Evolutionary conservation across 805 yeast species (phyloP).

Genomic region (Ogataea pini): DNA sequence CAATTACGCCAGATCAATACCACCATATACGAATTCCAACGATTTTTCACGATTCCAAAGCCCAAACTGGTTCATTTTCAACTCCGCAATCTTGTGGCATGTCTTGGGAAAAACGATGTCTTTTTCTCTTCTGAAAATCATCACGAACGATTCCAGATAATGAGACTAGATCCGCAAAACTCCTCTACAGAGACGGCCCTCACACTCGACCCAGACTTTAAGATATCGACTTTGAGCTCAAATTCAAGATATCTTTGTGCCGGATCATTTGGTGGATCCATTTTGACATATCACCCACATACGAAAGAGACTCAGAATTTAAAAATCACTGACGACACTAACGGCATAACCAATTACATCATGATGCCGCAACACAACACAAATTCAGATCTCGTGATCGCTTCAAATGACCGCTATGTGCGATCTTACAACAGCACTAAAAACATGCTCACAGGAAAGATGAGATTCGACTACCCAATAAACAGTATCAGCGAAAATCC

Average conservation of each 20-base stretch:
- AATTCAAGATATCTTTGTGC: slow-evolving; percentile 44
- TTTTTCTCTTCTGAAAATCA: slow-evolving; percentile 25
- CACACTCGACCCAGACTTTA: slow-evolving; percentile 27
- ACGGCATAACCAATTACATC: slow-evolving; percentile 56
- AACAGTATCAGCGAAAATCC: slow-evolving; percentile 51
- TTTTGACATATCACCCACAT: slow-evolving; percentile 39
- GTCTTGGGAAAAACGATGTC: slow-evolving; percentile 33
- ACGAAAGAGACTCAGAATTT: slow-evolving; percentile 36
- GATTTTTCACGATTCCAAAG: slow-evolving; percentile 44
- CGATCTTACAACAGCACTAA: slow-evolving; percentile 41
- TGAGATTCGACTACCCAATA: slow-evolving; percentile 46
- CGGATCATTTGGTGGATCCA: slow-evolving; percentile 58
- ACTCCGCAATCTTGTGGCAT: slow-evolving; percentile 51
- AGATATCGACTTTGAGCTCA: slow-evolving; percentile 51
- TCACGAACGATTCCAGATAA: slow-evolving; percentile 29
- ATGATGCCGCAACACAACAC: slow-evolving; percentile 33
- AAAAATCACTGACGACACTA: slow-evolving; percentile 41
- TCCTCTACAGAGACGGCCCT: slow-evolving; percentile 22
- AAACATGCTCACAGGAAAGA: slow-evolving; percentile 17
- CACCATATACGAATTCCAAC: slow-evolving; percentile 41
- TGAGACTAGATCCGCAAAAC: slow-evolving; percentile 21
- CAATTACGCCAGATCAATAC: slow-evolving; percentile 16
- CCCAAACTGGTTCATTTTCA: slow-evolving; percentile 60
- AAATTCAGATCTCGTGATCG: slow-evolving; percentile 39
- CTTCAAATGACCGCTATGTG: slow-evolving; percentile 51